These are phyloP conservation scores for Citrus reticulata DNA, from an alignment of 345 rosid genomes.

Conservation along the genomic window DNA sequence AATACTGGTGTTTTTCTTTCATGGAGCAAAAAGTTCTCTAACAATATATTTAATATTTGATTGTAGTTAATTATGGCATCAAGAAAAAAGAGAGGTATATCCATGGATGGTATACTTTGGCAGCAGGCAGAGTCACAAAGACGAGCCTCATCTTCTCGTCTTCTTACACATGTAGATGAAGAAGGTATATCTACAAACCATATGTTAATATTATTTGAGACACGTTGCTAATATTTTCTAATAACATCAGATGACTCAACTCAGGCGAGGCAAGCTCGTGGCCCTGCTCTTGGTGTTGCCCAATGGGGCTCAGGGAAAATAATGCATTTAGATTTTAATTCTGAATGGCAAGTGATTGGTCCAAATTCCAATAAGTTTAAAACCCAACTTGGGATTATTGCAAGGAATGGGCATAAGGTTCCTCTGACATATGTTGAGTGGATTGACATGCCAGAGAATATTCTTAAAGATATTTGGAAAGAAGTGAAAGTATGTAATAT, in stretches of 20 bases:
- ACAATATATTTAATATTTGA: neutral
- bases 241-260: neutral
- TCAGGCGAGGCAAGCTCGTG: neutral
- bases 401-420: neutral
- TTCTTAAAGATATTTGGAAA: neutral
- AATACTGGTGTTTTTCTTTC: no score
- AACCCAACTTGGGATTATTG: neutral
- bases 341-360: neutral
- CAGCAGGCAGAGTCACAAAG: neutral
- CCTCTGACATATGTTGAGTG: neutral
- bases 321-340: neutral
- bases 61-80: neutral
- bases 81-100: neutral
- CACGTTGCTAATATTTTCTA: neutral
- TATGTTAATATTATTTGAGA: neutral
- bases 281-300: neutral
- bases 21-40: no score
- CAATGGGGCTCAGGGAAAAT: neutral
- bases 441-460: neutral
- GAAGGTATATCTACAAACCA: neutral
- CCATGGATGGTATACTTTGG: neutral
- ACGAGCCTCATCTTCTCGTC: neutral
- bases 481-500: neutral
- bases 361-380: neutral
- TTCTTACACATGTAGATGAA: neutral